Conservation (phyloP, 2,329 filamentous ascomycete genomes). For the Huntiella bhutanensis region DNA sequence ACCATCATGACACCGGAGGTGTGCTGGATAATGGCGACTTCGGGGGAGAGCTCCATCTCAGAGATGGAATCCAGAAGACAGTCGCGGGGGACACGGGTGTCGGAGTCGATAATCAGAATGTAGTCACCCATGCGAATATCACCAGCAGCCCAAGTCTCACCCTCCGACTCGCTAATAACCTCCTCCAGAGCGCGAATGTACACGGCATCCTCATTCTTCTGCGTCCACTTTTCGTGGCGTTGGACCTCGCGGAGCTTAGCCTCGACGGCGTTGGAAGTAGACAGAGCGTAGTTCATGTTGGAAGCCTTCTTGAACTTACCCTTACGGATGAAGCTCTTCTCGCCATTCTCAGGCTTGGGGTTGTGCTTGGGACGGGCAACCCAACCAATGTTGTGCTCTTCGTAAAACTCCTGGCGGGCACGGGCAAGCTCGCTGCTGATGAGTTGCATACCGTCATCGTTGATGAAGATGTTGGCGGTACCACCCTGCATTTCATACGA, state of each 20-base stretch:
- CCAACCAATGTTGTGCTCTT: slow-evolving; percentile 39
- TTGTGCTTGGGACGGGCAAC: slow-evolving; percentile 33
- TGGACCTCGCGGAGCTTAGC: slow-evolving; percentile 30
- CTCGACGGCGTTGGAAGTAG: slow-evolving; percentile 42
- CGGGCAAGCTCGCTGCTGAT: slow-evolving; percentile 24
- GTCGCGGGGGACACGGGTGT: slow-evolving; percentile 48
- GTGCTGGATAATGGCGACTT: slow-evolving; percentile 55
- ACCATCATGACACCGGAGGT: slow-evolving; percentile 63
- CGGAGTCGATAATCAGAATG: slow-evolving; percentile 48
- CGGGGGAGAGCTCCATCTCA: slow-evolving; percentile 51
- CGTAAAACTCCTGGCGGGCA: slow-evolving; percentile 30
- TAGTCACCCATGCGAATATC: slow-evolving; percentile 43
- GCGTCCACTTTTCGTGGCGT: slow-evolving; percentile 24
- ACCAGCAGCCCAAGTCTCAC: slow-evolving; percentile 37
- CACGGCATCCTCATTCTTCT: slow-evolving; percentile 27
- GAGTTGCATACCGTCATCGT: slow-evolving; percentile 43
- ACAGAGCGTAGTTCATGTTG: slow-evolving; percentile 50
- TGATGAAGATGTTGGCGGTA: slow-evolving; percentile 35
- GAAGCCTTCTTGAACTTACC: slow-evolving; percentile 49
- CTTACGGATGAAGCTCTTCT: slow-evolving; percentile 29
- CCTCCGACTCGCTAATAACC: slow-evolving; percentile 31
- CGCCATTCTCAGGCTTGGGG: slow-evolving; percentile 27
- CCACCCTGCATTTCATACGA: slow-evolving; percentile 29
- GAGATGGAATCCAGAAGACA: slow-evolving; percentile 50
- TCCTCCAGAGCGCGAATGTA: slow-evolving; percentile 31